These are phyloP conservation scores for Sistotremastrum niveocremeum DNA, from an alignment of 768 basidiomycete genomes.

Conservation along the genomic window DNA sequence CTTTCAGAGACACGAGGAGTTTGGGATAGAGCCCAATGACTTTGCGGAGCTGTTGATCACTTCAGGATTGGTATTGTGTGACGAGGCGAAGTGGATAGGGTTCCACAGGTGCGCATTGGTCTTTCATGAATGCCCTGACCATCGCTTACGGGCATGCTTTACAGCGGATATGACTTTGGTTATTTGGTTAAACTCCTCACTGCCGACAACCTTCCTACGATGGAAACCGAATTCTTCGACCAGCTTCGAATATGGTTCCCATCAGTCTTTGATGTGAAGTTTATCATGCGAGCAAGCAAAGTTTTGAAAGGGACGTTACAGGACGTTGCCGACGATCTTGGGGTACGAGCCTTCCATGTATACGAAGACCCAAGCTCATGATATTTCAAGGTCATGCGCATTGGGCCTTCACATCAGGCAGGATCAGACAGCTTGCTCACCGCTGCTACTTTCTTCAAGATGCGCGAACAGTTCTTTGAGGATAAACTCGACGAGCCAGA, in stretches of 20 bases:
- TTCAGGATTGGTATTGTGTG: slow-evolving; percentile 78
- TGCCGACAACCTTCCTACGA: slow-evolving; percentile 70
- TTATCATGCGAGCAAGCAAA: slow-evolving; percentile 82
- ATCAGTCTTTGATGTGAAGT: slow-evolving; percentile 94
- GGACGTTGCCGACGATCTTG: slow-evolving; percentile 91
- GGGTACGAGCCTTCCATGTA: slow-evolving; percentile 34
- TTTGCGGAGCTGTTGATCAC: slow-evolving; percentile 98
- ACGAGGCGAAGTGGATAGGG: slow-evolving; percentile 91
- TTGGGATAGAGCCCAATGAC: slow-evolving; percentile 84
- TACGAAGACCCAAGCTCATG: slow-evolving; percentile 1
- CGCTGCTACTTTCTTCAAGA: slow-evolving; percentile 90
- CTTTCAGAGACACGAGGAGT: slow-evolving; percentile 83
- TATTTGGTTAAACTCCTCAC: slow-evolving; percentile 94
- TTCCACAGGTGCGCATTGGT: slow-evolving; percentile 74
- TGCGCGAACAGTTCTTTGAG: slow-evolving; percentile 84
- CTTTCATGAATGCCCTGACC: too few species aligned
- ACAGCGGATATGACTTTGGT: slow-evolving; percentile 96
- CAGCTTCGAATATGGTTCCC: slow-evolving; percentile 89
- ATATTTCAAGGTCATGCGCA: slow-evolving; percentile 57
- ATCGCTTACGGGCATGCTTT: neutral
- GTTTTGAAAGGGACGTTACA: slow-evolving; percentile 73
- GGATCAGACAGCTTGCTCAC: slow-evolving; percentile 96
- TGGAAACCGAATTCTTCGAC: slow-evolving; percentile 84
- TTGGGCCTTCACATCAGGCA: slow-evolving; percentile 87
- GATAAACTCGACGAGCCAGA: slow-evolving; percentile 75